A percentile compares a stretch with the other conserved stretches of the same genome.
phyloP scores from a whole-genome alignment of 1,284 basidiomycete genomes.

The Uromyces viciae-fabae region DNA sequence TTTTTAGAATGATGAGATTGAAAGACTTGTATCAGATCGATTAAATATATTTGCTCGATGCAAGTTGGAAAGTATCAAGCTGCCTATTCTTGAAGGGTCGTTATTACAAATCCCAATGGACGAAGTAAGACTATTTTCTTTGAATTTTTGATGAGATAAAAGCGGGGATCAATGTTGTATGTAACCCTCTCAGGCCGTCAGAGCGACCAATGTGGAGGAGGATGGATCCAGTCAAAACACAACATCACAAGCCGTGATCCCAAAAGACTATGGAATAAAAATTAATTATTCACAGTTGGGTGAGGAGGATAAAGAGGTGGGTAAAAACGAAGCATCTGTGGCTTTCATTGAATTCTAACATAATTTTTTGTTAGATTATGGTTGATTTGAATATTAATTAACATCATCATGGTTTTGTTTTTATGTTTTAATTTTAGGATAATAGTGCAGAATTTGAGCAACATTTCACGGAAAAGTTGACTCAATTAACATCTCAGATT shows the following conservation, averaged over 20 bases:
- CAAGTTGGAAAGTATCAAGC: slow-evolving; percentile 82
- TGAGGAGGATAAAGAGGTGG: slow-evolving; percentile 75
- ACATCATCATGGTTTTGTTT: too few species aligned
- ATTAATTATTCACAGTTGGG: slow-evolving; percentile 74
- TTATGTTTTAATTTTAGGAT: too few species aligned
- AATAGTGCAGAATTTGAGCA: slow-evolving; percentile 66
- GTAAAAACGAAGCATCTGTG: slow-evolving; percentile 46
- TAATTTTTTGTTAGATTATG: neutral
- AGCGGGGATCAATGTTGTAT: too few species aligned
- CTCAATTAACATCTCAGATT: slow-evolving; percentile 73
- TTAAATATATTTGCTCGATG: slow-evolving; percentile 84
- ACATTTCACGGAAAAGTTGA: slow-evolving; percentile 72
- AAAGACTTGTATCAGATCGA: slow-evolving; percentile 78
- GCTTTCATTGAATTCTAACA: neutral
- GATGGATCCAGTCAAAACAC: slow-evolving; percentile 67
- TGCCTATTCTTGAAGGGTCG: slow-evolving; percentile 73
- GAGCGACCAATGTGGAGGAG: slow-evolving; percentile 65
- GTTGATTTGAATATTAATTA: too few species aligned
- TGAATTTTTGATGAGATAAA: neutral
- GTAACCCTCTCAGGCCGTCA: neutral
- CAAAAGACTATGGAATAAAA: slow-evolving; percentile 81
- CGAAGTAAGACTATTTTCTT: slow-evolving; percentile 62
- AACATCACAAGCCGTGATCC: slow-evolving; percentile 66
- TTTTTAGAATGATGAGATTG: slow-evolving; percentile 78
- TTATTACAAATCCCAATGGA: slow-evolving; percentile 88